Evolutionary conservation across 1,284 basidiomycete genomes (phyloP), one percentile per base, ranked within the genome.

Genomic region (Fomitopsis betulina): DNA sequence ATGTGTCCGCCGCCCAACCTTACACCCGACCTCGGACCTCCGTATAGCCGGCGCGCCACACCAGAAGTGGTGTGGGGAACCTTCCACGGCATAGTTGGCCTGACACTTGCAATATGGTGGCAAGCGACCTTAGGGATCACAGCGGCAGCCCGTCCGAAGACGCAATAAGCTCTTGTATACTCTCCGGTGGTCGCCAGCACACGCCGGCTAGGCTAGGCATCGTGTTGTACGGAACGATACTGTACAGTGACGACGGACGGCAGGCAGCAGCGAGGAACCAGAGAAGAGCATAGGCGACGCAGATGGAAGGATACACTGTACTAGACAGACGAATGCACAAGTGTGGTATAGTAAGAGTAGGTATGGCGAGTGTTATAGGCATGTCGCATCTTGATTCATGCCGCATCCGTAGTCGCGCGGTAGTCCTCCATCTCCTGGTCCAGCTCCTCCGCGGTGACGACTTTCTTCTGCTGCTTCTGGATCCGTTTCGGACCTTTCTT

Each of bases 381-480:
- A 30, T 21, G 45, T 15, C 35, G 33, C 8, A 17, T 42, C n/a
- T n/a, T n/a, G n/a, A n/a, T n/a, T n/a, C 37, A 53, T 53, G 27
- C 37, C 10, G 54, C 49, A 37, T 60, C 62, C n/a, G 60, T 60
- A 15, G 58, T 55, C 50, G 82, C 81, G 35, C 79, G 76, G 63
- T 89, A 89, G 53, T 87, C 84, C 56, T 89, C 87, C 83, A 89
- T 89, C 69, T 89, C 87, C 68, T 78, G 75, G 68, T 89, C 87
- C 32, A 89, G 74, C 60, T 87, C 77, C 33, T 76, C 79, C 25
- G 70, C 68, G 1, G 79, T 76, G 47, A 47, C 45, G 0, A 38
- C 55, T 13, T 32, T 67, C 49, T 32, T 30, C 21, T 51, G 49
- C n/a, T 51, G 60, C 55, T 65, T 61, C 54, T 65, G 60, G 42